A percentile compares a stretch with the other conserved stretches of the same genome.
Evolutionary conservation across 2,329 filamentous ascomycete species (phyloP).

Genomic region (Rhytidhysteron rufulum): DNA sequence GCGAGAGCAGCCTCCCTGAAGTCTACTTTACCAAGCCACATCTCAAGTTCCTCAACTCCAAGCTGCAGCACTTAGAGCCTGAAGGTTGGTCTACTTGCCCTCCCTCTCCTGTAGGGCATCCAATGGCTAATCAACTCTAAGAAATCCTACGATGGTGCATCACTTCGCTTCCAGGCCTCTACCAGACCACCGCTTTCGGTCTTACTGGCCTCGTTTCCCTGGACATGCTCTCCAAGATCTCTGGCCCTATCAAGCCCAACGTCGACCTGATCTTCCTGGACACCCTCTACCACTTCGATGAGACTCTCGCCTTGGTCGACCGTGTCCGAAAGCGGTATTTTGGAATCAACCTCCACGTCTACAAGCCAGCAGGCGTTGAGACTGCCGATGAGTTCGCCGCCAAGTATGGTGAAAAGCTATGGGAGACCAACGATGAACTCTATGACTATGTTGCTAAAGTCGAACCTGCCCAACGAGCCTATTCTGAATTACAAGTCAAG

Average conservation of each 20-base stretch:
- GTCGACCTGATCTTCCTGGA: constrained; percentile 54
- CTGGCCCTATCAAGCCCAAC: constrained; percentile 54
- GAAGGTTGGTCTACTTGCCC: constrained; percentile 49
- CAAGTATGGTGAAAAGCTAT: constrained; percentile 77
- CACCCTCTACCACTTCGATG: constrained; percentile 50
- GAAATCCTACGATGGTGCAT: constrained; percentile 92
- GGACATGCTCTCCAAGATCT: constrained; percentile 70
- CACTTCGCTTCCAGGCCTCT: constrained; percentile 83
- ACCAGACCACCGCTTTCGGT: constrained; percentile 50
- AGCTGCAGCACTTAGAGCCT: constrained; percentile 82
- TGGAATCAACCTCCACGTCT: constrained; percentile 77
- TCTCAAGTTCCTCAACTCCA: constrained; percentile 83
- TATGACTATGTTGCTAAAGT: constrained; percentile 99
- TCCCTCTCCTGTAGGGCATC: constrained; percentile 9
- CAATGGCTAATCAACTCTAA: constrained; percentile 32
- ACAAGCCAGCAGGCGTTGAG: constrained; percentile 75
- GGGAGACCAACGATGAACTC: constrained; percentile 79
- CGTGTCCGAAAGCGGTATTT: constrained; percentile 73
- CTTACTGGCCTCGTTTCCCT: constrained; percentile 51
- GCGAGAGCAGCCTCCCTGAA: constrained; percentile 62
- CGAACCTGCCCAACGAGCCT: constrained; percentile 89
- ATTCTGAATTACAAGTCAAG: constrained; percentile 78
- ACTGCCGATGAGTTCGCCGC: constrained; percentile 74
- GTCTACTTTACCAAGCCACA: constrained; percentile 85
- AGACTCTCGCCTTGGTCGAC: constrained; percentile 53